Conservation (phyloP, 257 asterid genomes). For the Prunella vulgaris region DNA sequence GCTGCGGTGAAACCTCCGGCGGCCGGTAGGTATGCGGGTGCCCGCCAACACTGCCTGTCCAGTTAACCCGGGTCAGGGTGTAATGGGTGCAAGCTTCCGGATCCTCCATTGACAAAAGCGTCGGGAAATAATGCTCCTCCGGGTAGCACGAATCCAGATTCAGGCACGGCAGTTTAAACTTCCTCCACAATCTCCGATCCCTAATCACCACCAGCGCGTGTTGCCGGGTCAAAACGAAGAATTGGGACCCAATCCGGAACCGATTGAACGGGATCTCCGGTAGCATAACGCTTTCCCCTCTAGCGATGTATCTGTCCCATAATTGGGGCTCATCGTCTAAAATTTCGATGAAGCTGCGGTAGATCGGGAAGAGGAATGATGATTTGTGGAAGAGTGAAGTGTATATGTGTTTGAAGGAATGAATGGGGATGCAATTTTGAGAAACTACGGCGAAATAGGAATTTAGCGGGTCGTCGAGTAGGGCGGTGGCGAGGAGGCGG, state of each 20-base stretch:
- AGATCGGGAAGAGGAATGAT: background rate
- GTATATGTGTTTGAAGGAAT: constrained; percentile 49
- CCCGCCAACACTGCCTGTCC: constrained; percentile 60
- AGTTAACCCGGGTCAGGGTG: constrained; percentile 70
- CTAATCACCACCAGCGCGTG: constrained; percentile 48
- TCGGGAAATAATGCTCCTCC: constrained; percentile 79
- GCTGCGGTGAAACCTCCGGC: constrained; percentile 45
- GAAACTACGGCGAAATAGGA: constrained; percentile 63
- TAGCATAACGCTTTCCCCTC: constrained; percentile 54
- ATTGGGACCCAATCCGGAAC: constrained; percentile 75
- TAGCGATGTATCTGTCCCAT: constrained; percentile 49
- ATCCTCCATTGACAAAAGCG: constrained; percentile 72
- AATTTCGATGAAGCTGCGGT: constrained; percentile 73
- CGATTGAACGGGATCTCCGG: constrained; percentile 54
- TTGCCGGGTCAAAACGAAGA: constrained; percentile 46
- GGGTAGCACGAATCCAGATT: constrained; percentile 56
- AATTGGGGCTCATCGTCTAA: constrained; percentile 42
- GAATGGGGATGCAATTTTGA: constrained; percentile 66
- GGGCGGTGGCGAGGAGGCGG: constrained; percentile 74
- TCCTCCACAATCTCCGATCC: constrained; percentile 61
- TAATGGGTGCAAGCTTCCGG: constrained; percentile 49
- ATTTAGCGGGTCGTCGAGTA: constrained; percentile 54
- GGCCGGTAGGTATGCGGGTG: constrained; percentile 65
- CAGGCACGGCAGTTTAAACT: constrained; percentile 56
- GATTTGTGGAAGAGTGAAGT: constrained; percentile 35